A percentile compares a stretch with the other conserved stretches of the same genome.
Conservation (phyloP, 2,329 filamentous ascomycete species). For the Bertia moriformis region DNA sequence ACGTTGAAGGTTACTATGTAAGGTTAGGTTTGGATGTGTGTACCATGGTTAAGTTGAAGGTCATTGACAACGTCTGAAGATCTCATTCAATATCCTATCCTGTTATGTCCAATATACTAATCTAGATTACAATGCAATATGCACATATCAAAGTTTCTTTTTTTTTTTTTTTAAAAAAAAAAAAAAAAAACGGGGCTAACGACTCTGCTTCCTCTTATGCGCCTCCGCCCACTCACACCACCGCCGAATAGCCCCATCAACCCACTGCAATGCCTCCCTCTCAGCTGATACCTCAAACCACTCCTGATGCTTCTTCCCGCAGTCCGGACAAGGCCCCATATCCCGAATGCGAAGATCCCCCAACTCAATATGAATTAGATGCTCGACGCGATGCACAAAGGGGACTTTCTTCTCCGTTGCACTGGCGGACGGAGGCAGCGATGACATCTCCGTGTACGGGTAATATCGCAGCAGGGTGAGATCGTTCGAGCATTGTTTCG, state of each 20-base stretch:
- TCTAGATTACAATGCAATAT: too few species aligned
- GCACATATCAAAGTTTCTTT: too few species aligned
- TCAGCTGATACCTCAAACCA: neutral
- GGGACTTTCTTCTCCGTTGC: neutral
- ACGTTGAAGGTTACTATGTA: too few species aligned
- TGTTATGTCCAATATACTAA: too few species aligned
- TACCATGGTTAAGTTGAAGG: too few species aligned
- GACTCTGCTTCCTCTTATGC: too few species aligned
- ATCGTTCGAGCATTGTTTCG: neutral
- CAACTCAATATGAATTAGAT: neutral
- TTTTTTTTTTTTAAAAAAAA: too few species aligned
- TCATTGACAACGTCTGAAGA: too few species aligned
- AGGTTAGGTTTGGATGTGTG: too few species aligned
- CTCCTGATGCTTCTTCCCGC: slow-evolving; percentile 1
- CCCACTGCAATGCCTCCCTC: neutral
- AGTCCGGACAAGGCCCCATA: neutral
- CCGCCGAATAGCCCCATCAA: neutral
- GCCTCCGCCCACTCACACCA: neutral
- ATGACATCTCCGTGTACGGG: neutral
- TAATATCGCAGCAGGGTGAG: neutral
- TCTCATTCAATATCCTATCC: too few species aligned
- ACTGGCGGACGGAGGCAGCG: neutral
- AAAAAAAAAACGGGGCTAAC: too few species aligned
- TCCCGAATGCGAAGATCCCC: neutral
- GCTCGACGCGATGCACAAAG: neutral